Evolutionary conservation across 78 protist genomes (phyloP).

Genomic region (Salpingoeca rosetta): DNA sequence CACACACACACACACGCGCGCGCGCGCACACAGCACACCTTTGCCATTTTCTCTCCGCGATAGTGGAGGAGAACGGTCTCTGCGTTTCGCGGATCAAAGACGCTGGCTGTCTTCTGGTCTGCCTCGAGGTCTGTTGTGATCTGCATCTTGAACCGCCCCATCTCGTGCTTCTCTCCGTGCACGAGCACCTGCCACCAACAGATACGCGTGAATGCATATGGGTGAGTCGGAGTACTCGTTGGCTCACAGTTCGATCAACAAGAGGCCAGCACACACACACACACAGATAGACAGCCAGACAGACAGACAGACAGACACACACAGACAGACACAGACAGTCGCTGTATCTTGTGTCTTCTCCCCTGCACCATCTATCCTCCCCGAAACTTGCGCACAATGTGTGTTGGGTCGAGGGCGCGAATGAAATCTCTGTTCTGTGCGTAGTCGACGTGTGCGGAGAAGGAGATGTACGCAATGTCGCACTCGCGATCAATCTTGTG

Average conservation of each 20-base stretch:
- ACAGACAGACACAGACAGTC: background rate
- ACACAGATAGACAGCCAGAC: background rate
- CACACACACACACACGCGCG: background rate
- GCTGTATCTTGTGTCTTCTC: background rate
- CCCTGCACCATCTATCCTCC: background rate
- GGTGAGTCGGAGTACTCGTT: background rate
- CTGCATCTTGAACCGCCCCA: background rate
- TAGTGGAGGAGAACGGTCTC: conserved; percentile 10
- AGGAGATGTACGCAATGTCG: conserved; percentile 65
- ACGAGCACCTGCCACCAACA: background rate
- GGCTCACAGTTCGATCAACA: too few relatives aligned
- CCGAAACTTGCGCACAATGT: conserved; percentile 27
- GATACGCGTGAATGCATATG: background rate
- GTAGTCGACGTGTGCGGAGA: conserved; percentile 88
- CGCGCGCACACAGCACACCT: too few relatives aligned
- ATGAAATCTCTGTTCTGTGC: conserved; percentile 77
- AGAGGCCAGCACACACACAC: background rate
- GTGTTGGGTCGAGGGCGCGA: conserved; percentile 56
- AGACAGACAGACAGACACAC: background rate
- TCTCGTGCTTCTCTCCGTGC: background rate
- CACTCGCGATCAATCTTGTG: conserved; percentile 38
- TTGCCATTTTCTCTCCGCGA: conserved; percentile 24
- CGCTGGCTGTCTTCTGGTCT: background rate
- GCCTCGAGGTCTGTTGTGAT: background rate
- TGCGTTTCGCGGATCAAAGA: background rate